Evolutionary conservation across 1,284 basidiomycete genomes (phyloP), one percentile per base, ranked within the genome.

Genomic region (Leccinum angustisporum): DNA sequence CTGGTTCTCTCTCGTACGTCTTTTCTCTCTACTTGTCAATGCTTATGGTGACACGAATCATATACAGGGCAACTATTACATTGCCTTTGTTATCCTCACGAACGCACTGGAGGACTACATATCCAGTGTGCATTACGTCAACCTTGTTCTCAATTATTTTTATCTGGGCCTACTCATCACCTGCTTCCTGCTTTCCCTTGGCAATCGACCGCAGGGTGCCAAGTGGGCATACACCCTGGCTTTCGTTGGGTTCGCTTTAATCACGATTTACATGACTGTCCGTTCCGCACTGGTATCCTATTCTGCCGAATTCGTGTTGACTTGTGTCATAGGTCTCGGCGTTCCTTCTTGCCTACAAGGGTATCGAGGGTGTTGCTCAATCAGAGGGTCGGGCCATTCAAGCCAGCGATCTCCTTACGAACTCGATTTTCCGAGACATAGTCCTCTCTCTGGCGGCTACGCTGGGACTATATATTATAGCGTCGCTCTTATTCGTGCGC

Each of bases 251-350:
- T 97, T 95, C 75, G 93, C 82, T 4, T 14, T 94, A n/a, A 87
- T 97, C 64, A 97, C 94, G 34, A 74, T 94, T 11, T 97, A 97
- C 73, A 97, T 97, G 95, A 92, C 86, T 64, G 93, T 95, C 60
- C 55, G 87, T 75, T 46, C 59, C 43, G 36, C 52, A 57, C 38
- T 58, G 27, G 55, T 38, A 11, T 36, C 40, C 5, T 36, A 16
- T n/a, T 52, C 5, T 43, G n/a, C 33, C 5, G 6, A 4, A 21
- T 57, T 33, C 14, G 58, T 55, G 13, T 59, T 61, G 46, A 66
- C n/a, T 30, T 7, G 69, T 5, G 30, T 21, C 3, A 60, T 40
- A 94, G 91, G 82, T 86, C 43, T 80, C 91, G 0, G 91, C 91
- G 7, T 83, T 93, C 70, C 84, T 92, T 67, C 81, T 97, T 16